phyloP scores from a whole-genome alignment of 768 basidiomycete species.

The Pilatotrama ljubarskyi region DNA sequence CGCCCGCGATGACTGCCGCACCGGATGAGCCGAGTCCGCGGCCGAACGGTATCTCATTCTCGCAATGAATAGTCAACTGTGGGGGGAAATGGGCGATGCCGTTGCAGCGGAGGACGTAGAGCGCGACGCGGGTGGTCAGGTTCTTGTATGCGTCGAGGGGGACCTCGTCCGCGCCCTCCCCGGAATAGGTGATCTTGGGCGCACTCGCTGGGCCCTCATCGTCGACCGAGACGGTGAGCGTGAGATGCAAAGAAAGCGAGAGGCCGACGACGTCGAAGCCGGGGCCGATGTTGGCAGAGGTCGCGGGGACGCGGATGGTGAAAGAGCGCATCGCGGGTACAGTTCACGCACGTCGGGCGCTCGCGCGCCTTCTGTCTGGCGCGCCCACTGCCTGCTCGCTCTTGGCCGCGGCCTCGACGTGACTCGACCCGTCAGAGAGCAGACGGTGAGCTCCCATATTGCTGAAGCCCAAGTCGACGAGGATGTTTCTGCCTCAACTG shows the following conservation, averaged over 20 bases:
- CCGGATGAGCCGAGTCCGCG: constrained; percentile 97
- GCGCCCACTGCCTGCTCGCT: background rate
- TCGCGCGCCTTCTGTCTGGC: background rate
- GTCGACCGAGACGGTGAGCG: constrained; percentile 60
- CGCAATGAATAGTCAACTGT: constrained; percentile 68
- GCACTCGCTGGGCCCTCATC: constrained; percentile 39
- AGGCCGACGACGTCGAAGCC: constrained; percentile 99
- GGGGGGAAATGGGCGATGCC: constrained; percentile 72
- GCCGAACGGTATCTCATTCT: constrained; percentile 97
- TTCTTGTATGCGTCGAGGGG: constrained; percentile 96
- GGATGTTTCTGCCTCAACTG: background rate
- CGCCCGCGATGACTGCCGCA: constrained; percentile 98
- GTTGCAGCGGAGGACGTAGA: constrained; percentile 96
- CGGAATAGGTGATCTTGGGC: constrained; percentile 75
- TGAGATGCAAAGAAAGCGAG: constrained; percentile 84
- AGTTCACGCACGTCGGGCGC: background rate
- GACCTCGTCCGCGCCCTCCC: constrained; percentile 88
- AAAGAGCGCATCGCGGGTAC: constrained; percentile 37
- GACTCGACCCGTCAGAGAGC: constrained; percentile 1
- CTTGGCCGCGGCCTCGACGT: background rate
- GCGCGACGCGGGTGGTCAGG: constrained; percentile 93
- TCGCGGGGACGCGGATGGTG: constrained; percentile 89
- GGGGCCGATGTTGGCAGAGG: constrained; percentile 97
- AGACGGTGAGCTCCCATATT: too few relatives aligned
- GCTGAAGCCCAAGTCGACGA: background rate